Evolutionary conservation across 2,329 filamentous ascomycete species (phyloP).

Genomic region (Xenoacremonium recifei): DNA sequence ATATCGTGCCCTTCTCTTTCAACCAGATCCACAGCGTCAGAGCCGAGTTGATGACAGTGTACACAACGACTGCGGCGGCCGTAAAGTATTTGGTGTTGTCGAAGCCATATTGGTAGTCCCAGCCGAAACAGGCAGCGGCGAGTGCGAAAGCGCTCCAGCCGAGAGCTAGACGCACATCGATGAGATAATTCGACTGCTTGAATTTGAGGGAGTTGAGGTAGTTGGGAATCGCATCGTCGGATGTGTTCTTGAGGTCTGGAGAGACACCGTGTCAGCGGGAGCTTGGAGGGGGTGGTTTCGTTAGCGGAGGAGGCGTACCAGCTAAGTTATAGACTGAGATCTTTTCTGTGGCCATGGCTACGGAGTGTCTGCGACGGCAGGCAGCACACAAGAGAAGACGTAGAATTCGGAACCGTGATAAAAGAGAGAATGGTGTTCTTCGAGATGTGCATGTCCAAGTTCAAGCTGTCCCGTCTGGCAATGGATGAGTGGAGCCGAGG

Average conservation of each 20-base stretch:
- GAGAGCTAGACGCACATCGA: constrained; percentile 78
- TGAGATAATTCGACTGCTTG: constrained; percentile 74
- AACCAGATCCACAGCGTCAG: constrained; percentile 83
- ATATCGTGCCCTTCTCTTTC: constrained; percentile 80
- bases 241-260: constrained; percentile 93
- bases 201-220: constrained; percentile 90
- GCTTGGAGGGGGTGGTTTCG: background rate
- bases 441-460: constrained; percentile 7
- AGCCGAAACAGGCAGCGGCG: constrained; percentile 79
- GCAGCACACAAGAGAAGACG: background rate
- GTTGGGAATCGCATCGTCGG: constrained; percentile 89
- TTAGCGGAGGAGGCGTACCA: constrained; percentile 41
- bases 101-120: constrained; percentile 91
- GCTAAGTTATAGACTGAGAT: constrained; percentile 67
- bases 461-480: background rate
- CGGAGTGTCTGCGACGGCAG: background rate
- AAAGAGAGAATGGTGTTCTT: background rate
- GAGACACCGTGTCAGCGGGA: constrained; percentile 26
- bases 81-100: constrained; percentile 82
- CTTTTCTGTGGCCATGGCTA: constrained; percentile 45
- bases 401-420: no score
- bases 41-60: constrained; percentile 73
- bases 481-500: background rate
- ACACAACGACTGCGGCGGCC: constrained; percentile 72
- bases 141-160: constrained; percentile 82